Conservation (phyloP, 2,329 filamentous ascomycete genomes). For the Colletotrichum sublineola region DNA sequence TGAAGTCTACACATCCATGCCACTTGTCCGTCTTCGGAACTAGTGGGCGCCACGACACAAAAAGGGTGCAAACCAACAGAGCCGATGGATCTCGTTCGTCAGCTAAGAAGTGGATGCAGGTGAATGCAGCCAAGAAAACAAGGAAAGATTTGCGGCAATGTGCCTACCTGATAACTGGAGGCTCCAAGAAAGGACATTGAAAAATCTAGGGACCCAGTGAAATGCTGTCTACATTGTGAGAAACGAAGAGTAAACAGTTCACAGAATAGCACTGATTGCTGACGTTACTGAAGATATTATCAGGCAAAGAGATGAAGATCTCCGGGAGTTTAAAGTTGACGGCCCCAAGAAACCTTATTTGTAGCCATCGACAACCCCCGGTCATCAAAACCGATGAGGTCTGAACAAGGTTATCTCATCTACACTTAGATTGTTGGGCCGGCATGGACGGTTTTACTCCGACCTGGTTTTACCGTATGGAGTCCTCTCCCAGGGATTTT, state of each 20-base stretch:
- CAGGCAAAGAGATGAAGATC: background rate
- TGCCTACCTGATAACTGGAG: background rate
- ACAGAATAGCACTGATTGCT: background rate
- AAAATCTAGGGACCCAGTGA: background rate
- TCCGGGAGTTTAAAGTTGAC: background rate
- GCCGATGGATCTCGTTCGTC: background rate
- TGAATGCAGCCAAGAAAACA: background rate
- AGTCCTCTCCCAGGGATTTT: background rate
- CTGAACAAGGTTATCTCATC: constrained; percentile 1
- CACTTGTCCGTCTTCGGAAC: background rate
- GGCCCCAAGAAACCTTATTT: background rate
- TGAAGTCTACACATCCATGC: background rate
- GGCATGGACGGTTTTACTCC: background rate
- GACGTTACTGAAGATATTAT: background rate
- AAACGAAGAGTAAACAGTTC: background rate
- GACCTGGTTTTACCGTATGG: background rate
- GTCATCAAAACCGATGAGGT: background rate
- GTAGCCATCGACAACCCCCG: background rate
- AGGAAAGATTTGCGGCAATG: background rate
- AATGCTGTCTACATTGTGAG: background rate
- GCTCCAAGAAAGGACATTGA: background rate
- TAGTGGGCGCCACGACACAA: background rate
- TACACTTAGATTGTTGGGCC: background rate
- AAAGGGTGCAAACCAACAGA: background rate
- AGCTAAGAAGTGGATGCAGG: background rate